Evolutionary conservation across 2,329 filamentous ascomycete genomes (phyloP).

Genomic region (Fusarium palustre): DNA sequence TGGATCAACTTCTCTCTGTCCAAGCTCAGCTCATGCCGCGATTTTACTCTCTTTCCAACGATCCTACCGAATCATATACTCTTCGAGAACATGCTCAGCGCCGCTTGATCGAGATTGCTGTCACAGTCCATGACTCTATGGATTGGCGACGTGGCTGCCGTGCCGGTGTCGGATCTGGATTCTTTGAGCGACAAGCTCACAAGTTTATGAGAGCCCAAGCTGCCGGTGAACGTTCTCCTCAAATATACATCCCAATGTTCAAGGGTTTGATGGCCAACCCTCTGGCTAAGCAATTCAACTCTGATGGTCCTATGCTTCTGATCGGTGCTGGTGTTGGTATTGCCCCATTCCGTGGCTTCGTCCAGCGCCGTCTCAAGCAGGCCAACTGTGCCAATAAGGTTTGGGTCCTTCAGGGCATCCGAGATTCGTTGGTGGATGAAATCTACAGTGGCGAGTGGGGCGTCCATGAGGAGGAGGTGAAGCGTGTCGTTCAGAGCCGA

Average conservation of each 20-base stretch:
- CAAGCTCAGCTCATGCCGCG: constrained; percentile 94
- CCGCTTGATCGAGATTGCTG: constrained; percentile 93
- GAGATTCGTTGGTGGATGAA: constrained; percentile 95
- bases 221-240: constrained; percentile 65
- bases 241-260: constrained; percentile 94
- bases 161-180: constrained; percentile 91
- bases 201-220: constrained; percentile 76
- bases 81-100: constrained; percentile 76
- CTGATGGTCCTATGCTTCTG: constrained; percentile 96
- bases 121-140: constrained; percentile 88
- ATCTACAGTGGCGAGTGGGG: constrained; percentile 98
- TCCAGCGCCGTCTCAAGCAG: constrained; percentile 91
- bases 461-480: constrained; percentile 87
- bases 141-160: constrained; percentile 81
- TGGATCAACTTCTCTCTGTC: constrained; percentile 82
- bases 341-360: constrained; percentile 97
- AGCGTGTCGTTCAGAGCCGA: constrained; percentile 82
- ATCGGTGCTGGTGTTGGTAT: constrained; percentile 97
- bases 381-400: constrained; percentile 98
- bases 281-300: constrained; percentile 88
- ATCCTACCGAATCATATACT: constrained; percentile 82
- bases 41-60: constrained; percentile 98
- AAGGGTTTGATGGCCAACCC: constrained; percentile 98
- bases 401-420: constrained; percentile 93
- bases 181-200: constrained; percentile 86